Conservation (phyloP, 257 asterid genomes). For the Primulina eburnea region DNA sequence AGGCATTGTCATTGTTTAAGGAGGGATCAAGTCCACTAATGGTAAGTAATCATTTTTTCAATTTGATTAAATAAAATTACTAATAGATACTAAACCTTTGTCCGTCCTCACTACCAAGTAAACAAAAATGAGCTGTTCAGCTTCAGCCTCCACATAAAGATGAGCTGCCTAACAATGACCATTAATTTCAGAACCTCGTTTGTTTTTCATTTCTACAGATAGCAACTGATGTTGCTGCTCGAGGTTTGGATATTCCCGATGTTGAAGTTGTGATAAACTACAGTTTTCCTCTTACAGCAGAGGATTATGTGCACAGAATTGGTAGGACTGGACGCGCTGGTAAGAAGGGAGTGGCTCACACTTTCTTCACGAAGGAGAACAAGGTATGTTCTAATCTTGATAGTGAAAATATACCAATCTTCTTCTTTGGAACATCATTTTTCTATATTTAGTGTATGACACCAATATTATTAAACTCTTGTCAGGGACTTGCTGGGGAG, state of each 20-base stretch:
- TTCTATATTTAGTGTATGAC: background rate
- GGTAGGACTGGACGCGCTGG: slow-evolving; percentile 99
- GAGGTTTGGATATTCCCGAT: slow-evolving; percentile 95
- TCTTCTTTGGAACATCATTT: background rate
- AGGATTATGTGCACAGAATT: slow-evolving; percentile 95
- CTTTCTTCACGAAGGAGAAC: slow-evolving; percentile 92
- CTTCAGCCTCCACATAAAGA: background rate
- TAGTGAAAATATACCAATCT: background rate
- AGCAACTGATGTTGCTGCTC: slow-evolving; percentile 98
- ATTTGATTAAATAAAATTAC: background rate
- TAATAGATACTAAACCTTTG: background rate
- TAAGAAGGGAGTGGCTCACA: slow-evolving; percentile 98
- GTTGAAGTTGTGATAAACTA: slow-evolving; percentile 95
- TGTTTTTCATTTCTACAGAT: slow-evolving; percentile 50
- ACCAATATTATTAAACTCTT: slow-evolving; percentile 7
- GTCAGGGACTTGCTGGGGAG: slow-evolving; percentile 92
- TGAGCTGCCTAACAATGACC: background rate
- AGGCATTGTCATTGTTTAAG: slow-evolving; percentile 74
- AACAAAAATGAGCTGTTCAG: background rate
- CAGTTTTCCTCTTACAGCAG: slow-evolving; percentile 94
- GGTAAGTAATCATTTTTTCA: slow-evolving; percentile 44
- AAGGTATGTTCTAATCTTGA: slow-evolving; percentile 45
- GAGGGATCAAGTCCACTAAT: slow-evolving; percentile 81
- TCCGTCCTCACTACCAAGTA: background rate
- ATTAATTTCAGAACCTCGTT: slow-evolving; percentile 4